A percentile compares a stretch with the other conserved stretches of the same genome.
phyloP scores from a whole-genome alignment of 1,139 yeast species.

The Wickerhamomyces sp. region DNA sequence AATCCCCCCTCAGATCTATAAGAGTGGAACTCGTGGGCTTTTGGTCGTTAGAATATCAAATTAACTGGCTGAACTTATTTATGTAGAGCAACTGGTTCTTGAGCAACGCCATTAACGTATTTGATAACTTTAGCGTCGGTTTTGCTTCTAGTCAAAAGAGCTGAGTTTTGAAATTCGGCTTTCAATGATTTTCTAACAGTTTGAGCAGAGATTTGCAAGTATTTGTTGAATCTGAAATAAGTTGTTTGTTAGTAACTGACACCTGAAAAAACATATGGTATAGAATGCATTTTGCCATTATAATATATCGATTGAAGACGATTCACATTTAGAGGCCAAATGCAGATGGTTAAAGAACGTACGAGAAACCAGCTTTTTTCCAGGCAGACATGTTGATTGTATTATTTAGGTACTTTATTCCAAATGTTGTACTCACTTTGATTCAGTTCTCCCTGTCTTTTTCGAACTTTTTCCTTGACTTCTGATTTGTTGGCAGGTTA shows the following conservation, averaged over 20 bases:
- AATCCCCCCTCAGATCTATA: background rate
- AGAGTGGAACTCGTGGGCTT: background rate
- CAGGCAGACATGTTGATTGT: conserved; percentile 57
- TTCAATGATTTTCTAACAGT: conserved; percentile 86
- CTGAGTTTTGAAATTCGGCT: conserved; percentile 75
- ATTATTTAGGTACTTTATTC: background rate
- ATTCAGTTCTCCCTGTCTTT: background rate
- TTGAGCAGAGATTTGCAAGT: conserved; percentile 86
- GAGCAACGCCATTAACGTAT: conserved; percentile 61
- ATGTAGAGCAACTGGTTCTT: conserved; percentile 32
- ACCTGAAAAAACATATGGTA: background rate
- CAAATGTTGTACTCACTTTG: background rate
- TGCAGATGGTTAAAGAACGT: conserved; percentile 22
- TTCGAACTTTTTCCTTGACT: background rate
- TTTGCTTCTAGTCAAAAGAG: conserved; percentile 62
- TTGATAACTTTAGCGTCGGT: conserved; percentile 74
- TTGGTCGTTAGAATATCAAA: conserved; percentile 1
- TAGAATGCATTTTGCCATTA: background rate
- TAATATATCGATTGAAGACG: background rate
- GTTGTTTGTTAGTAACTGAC: conserved; percentile 13
- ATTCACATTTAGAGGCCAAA: too few species aligned
- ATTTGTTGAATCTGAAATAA: conserved; percentile 64
- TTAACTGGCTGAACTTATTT: conserved; percentile 11
- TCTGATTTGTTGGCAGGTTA: conserved; percentile 1
- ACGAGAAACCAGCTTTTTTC: conserved; percentile 84